Base-by-base conservation (phyloP, 2,329 filamentous ascomycete genomes). In the Penicillium sp. region DNA sequence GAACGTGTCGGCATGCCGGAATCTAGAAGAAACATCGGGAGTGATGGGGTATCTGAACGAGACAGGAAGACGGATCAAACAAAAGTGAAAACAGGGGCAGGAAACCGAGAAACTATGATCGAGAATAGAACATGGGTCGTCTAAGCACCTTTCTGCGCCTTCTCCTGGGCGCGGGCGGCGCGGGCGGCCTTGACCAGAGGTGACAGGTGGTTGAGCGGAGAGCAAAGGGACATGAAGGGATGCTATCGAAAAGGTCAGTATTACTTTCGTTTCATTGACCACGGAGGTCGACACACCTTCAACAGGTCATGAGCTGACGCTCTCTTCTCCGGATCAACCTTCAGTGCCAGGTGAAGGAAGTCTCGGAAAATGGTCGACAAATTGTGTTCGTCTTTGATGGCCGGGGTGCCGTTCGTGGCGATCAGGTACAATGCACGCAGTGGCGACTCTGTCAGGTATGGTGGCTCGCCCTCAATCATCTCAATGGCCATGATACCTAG, bases 401-500 rank as follows among this genome's bases (percentile, higher is more conserved):
- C 77, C 2, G 93, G 93, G 11, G 93, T 97, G 33, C 93, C 93
- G 60, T 95, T 95, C 21, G 93, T 97, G 38, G 93, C 93, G 64
- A 98, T 98, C 56, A 98, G 72, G 77, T 93, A 98, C 25, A 98
- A 76, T 1, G 93, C 93, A 45, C 91, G 83, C 16, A 98, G 76
- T 4, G 93, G 93, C 25, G 88, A 94, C 66, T 98, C 93, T 26
- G 90, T 97, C 43, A 98, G 76, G 63, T 97, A 98, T 16, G 93
- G 93, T 9, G 93, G 93, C 66, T 97, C 93, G 63, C 91, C 93
- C 70, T 97, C 93, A 51, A 98, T 95, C 93, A 98, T 98, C 69
- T 98, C 93, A 59, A 98, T 97, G 6, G 93, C 89, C 93, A 98
- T 97, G 70, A 98, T 98, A 43, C 93, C 93, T 30, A 98, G 74